A percentile compares a stretch with the other conserved stretches of the same genome.
Evolutionary conservation across 2,329 filamentous ascomycete species (phyloP).

Genomic region (Clonostachys sp.): DNA sequence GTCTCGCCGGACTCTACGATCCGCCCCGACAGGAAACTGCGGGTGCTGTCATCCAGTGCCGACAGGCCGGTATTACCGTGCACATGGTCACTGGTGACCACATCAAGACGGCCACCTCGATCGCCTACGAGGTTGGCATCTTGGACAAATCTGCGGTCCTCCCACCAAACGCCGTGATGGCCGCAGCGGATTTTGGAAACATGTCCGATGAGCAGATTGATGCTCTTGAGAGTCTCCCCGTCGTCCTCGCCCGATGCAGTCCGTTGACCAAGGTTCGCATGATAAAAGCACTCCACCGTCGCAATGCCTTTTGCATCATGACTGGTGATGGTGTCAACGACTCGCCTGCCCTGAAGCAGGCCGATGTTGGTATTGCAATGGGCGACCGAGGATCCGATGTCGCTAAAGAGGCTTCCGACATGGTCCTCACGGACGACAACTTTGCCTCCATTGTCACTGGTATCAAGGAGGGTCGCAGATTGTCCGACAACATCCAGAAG

Average conservation of each 20-base stretch:
- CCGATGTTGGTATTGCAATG: constrained; percentile 75
- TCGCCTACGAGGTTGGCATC: constrained; percentile 62
- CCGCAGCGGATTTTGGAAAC: constrained; percentile 57
- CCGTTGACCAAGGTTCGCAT: constrained; percentile 71
- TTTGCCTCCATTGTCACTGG: constrained; percentile 77
- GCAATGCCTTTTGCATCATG: constrained; percentile 67
- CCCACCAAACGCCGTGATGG: constrained; percentile 47
- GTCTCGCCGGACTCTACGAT: constrained; percentile 68
- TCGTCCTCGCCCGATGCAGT: constrained; percentile 67
- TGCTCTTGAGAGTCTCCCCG: constrained; percentile 51
- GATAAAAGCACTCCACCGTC: constrained; percentile 68
- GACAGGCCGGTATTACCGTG: constrained; percentile 57
- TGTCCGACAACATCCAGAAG: constrained; percentile 73
- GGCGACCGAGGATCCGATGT: constrained; percentile 67
- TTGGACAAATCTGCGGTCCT: constrained; percentile 31
- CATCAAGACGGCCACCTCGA: constrained; percentile 62
- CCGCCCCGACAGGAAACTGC: constrained; percentile 65
- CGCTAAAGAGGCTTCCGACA: constrained; percentile 78
- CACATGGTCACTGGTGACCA: constrained; percentile 70
- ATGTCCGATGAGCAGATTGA: constrained; percentile 61
- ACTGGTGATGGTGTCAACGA: constrained; percentile 75
- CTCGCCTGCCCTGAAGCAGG: constrained; percentile 66
- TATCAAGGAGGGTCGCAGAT: constrained; percentile 63
- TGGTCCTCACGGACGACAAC: constrained; percentile 85
- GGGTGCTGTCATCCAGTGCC: constrained; percentile 54